Base-by-base conservation (phyloP, 192 early-diverging fungal genomes). In the Gryganskiella cystojenkinii region DNA sequence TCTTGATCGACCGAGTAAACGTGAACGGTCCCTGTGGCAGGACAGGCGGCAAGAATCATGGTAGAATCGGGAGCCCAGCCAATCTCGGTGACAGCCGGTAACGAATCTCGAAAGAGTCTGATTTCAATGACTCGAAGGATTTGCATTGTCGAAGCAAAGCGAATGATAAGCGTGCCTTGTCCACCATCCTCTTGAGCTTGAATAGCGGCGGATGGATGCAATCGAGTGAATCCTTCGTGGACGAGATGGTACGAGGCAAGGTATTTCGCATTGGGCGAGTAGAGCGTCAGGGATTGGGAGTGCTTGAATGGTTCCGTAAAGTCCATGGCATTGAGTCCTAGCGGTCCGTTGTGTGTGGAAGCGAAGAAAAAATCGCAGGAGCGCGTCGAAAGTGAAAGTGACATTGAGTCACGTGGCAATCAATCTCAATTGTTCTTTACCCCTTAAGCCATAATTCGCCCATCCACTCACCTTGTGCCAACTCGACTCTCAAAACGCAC, bases 231-330 rank as follows among this genome's bases (percentile, higher is more conserved):
- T 14, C 74, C 74, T 47, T 78, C 74, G n/a, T 78, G 66, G 7
- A 54, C 67, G 35, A 78, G 74, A 49, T 78, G 65, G 56, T 78
- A 78, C 10, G 87, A 91, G n/a, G 94, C 95, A 15, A 96, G 79
- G 63, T 88, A 89, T 27, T 82, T 80, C 4, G 80, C 84, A 54
- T 87, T 70, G 2, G 92, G 92, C 6, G 91, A 92, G 67, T 89
- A 92, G 34, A 74, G 60, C 14, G 75, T 81, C 25, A 92, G 83
- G 28, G 67, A 79, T 13, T 65, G 62, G 7, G 86, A 82, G 52
- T 92, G 91, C 53, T 88, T 92, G 85, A 84, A 93, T 14, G 89
- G 79, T 43, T 89, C 88, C 1, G 87, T 89, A 63, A 92, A 91
- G 61, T 91, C 88, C 87, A 88, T 90, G 53, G 53, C n/a, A n/a